Percentiles rank a stretch among this genome's conserved stretches.
phyloP scores from a whole-genome alignment of 441 rosid species.

The Aleurites moluccanus region DNA sequence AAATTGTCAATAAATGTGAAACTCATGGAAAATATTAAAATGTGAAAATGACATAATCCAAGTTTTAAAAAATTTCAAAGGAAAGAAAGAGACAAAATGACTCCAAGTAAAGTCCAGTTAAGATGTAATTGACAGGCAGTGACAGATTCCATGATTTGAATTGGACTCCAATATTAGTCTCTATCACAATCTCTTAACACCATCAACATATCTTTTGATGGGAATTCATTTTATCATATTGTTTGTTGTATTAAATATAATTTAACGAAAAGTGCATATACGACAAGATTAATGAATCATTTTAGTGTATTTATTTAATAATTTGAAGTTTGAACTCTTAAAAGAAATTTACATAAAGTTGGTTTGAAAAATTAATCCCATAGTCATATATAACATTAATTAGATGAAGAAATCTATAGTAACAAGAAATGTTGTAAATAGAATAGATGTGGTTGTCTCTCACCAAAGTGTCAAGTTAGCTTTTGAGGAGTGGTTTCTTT shows the following conservation, averaged over 20 bases:
- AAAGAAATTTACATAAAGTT: background rate
- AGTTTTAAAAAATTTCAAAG: background rate
- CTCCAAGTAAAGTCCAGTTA: background rate
- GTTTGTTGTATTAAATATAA: too few species aligned
- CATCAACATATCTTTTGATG: background rate
- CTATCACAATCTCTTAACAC: background rate
- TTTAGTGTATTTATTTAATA: too few species aligned
- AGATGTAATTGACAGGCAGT: conserved; percentile 5
- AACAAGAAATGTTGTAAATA: background rate
- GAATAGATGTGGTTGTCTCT: background rate
- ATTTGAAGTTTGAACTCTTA: background rate
- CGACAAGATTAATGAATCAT: too few species aligned
- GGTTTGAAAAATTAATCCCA: background rate
- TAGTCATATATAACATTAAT: background rate
- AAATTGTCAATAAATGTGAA: background rate
- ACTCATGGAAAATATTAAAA: background rate
- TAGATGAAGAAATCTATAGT: background rate
- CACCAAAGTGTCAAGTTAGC: background rate
- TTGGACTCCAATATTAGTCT: background rate
- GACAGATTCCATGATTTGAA: conserved; percentile 7
- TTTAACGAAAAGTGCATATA: too few species aligned
- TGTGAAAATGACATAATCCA: background rate
- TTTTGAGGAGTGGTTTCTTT: conserved; percentile 1
- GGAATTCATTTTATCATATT: background rate
- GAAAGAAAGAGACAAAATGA: background rate